Evolutionary conservation across 192 early-diverging fungal genomes (phyloP), one percentile per base, ranked within the genome.

Genomic region (Backusella australiensis): DNA sequence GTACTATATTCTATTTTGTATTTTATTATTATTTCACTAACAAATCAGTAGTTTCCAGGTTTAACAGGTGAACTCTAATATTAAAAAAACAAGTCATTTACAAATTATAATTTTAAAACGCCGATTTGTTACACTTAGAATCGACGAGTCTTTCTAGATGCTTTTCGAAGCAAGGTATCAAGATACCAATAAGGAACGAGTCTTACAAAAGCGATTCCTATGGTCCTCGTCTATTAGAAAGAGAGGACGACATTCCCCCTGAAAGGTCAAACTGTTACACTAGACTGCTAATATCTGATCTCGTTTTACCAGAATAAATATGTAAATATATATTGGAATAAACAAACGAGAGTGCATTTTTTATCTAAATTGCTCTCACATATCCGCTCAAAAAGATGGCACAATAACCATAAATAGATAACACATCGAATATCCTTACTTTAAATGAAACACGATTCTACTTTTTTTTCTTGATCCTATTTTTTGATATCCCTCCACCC

Each of bases 31-130:
- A 26, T 34, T 29, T 56, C 36, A 52, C 49, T 73, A 63, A 63
- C 56, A 29, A 52, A 29, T 32, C 42, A 35, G 6, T 75, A 77
- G 76, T 93, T 93, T 76, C 92, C 92, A 0, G 92, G 92, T 39
- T 91, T 93, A 91, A 93, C 91, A 73, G 91, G 91, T 92, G 86
- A 73, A 34, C 15, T 63, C 56, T 59, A 59, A 63, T 63, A 63
- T 63, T 63, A 69, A 34, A 69, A 36, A 69, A 32, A 32, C 36
- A 39, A 41, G 21, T 23, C 35, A 36, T 41, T 39, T 41, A 69
- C 34, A 38, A 23, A 69, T 41, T 8, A 23, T n/a, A 39, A 17
- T 69, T 36, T 69, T n/a, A n/a, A 26, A 39, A 29, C 35, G n/a
- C 34, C 19, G 9, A 8, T 4, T 19, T 19, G 23, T 56, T 72